These are phyloP conservation scores for Simplicillium sp. DNA, from an alignment of 2,329 filamentous ascomycete genomes.

Conservation along the genomic window DNA sequence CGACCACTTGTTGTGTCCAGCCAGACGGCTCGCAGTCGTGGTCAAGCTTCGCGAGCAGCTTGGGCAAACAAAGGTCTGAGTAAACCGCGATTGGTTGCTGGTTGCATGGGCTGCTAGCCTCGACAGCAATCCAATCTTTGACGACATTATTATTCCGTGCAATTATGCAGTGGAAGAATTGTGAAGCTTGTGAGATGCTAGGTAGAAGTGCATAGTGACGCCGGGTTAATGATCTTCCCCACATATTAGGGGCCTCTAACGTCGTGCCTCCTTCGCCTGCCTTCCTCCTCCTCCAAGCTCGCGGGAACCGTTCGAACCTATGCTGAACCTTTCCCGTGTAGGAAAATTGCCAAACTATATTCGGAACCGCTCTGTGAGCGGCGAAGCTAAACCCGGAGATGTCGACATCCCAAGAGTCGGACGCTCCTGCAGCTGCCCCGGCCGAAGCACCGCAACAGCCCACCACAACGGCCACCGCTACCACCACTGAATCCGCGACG, in stretches of 20 bases:
- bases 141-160: too few relatives aligned
- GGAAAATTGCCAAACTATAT: not conserved
- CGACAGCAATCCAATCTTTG: too few relatives aligned
- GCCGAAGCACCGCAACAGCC: slow-evolving; percentile 21
- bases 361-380: not conserved
- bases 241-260: not conserved
- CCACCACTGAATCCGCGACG: slow-evolving; percentile 22
- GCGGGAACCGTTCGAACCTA: not conserved
- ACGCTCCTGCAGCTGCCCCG: slow-evolving; percentile 17
- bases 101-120: too few relatives aligned
- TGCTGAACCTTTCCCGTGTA: not conserved
- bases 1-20: slow-evolving; percentile 89
- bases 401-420: slow-evolving; percentile 26
- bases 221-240: slow-evolving; percentile 21
- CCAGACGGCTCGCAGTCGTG: slow-evolving; percentile 33
- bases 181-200: slow-evolving; percentile 1
- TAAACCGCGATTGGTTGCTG: too few relatives aligned
- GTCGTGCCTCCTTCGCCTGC: not conserved
- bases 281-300: not conserved
- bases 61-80: slow-evolving; percentile 25
- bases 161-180: not conserved
- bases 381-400: slow-evolving; percentile 13
- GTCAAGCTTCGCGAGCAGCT: slow-evolving; percentile 40
- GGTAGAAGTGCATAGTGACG: not conserved
- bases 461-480: slow-evolving; percentile 22